Percentiles rank a stretch among this genome's conserved stretches.
Conservation (phyloP, 2,329 filamentous ascomycete genomes). For the Calonectria fujianensis region DNA sequence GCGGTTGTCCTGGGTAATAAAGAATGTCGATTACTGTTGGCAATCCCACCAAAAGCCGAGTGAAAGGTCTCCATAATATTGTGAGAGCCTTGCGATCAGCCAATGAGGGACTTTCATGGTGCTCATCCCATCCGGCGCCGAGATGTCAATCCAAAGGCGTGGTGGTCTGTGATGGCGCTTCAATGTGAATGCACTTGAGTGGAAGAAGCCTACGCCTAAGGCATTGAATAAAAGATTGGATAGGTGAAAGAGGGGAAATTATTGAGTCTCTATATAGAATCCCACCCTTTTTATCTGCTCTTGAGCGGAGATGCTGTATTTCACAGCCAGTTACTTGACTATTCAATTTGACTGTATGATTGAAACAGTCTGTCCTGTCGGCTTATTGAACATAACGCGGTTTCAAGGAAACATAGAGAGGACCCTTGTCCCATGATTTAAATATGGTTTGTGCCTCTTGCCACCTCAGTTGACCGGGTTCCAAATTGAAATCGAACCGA, state of each 20-base stretch:
- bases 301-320: too few species aligned
- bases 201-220: neutral
- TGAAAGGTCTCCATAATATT: neutral
- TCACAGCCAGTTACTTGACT: too few species aligned
- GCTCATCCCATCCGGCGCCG: neutral
- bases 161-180: neutral
- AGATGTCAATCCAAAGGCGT: constrained; percentile 1
- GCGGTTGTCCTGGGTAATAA: neutral
- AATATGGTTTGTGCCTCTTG: neutral
- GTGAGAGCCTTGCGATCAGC: neutral
- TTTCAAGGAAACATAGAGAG: neutral
- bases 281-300: too few species aligned
- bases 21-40: neutral
- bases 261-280: neutral
- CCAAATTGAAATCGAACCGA: neutral
- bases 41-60: neutral
- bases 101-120: neutral
- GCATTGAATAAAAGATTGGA: neutral
- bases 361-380: too few species aligned
- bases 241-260: neutral
- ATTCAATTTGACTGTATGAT: too few species aligned
- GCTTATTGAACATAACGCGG: neutral
- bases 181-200: neutral
- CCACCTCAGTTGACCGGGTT: neutral
- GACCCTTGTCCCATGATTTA: neutral